Evolutionary conservation across 2,329 filamentous ascomycete species (phyloP).

Genomic region (Claviceps paspali): DNA sequence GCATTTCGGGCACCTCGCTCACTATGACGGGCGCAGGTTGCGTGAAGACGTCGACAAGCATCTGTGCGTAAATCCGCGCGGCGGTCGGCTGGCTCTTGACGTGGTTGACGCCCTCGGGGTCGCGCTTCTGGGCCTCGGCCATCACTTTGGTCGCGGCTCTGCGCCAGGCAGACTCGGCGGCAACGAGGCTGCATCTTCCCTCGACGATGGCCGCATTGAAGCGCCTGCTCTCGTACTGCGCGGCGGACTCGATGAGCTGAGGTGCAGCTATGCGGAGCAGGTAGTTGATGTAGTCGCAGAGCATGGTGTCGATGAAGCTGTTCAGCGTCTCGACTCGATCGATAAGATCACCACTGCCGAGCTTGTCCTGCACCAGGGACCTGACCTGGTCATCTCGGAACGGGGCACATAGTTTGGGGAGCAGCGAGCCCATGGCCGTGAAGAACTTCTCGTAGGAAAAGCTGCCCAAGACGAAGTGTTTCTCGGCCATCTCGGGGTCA

Average conservation of each 20-base stretch:
- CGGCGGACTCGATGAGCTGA: constrained; percentile 53
- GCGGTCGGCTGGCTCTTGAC: constrained; percentile 46
- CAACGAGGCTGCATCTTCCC: constrained; percentile 36
- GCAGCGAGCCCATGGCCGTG: constrained; percentile 54
- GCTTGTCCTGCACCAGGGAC: constrained; percentile 46
- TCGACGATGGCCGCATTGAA: constrained; percentile 51
- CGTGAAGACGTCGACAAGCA: constrained; percentile 62
- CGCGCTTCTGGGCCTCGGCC: constrained; percentile 50
- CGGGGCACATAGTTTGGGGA: constrained; percentile 68
- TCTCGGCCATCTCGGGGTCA: constrained; percentile 54
- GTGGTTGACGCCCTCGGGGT: constrained; percentile 52
- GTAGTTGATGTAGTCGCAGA: constrained; percentile 73
- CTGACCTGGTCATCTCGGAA: constrained; percentile 66
- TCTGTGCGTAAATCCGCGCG: constrained; percentile 60
- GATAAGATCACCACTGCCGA: constrained; percentile 48
- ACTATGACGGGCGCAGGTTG: constrained; percentile 39
- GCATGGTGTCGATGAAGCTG: constrained; percentile 60
- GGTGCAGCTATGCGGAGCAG: constrained; percentile 58
- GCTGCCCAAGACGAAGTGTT: constrained; percentile 52
- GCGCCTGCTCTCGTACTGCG: constrained; percentile 57
- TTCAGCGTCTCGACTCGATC: constrained; percentile 63
- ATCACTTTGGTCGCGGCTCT: constrained; percentile 47
- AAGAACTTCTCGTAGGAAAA: constrained; percentile 78
- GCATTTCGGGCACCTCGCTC: constrained; percentile 54
- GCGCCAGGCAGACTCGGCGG: constrained; percentile 52